Conservation (phyloP, 2,329 filamentous ascomycete species). For the Diaporthe vexans region DNA sequence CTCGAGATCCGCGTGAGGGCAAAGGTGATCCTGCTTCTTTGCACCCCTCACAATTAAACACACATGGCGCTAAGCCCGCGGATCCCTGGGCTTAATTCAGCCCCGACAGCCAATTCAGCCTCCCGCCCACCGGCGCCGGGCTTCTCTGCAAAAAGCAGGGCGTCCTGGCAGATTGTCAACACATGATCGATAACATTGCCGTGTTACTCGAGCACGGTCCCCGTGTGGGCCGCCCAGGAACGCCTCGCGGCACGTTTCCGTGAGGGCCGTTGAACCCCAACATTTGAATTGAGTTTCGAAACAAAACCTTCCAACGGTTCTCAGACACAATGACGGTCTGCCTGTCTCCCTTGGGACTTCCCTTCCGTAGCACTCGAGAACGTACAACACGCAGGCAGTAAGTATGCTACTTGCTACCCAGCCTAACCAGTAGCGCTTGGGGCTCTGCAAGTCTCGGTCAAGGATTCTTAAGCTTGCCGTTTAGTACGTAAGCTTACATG, state of each 20-base stretch:
- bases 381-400: not conserved
- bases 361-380: not conserved
- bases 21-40: constrained; percentile 4
- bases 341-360: not conserved
- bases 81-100: constrained; percentile 28
- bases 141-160: not conserved
- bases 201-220: constrained; percentile 27
- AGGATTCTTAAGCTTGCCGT: not conserved
- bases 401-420: not conserved
- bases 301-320: too few species aligned
- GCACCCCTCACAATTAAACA: constrained; percentile 15
- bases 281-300: not conserved
- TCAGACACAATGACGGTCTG: not conserved
- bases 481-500: constrained; percentile 30
- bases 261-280: constrained; percentile 24
- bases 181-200: not conserved
- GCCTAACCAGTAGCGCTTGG: too few species aligned
- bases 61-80: constrained; percentile 15
- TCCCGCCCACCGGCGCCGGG: not conserved
- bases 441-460: constrained; percentile 25
- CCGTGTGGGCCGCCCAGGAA: not conserved
- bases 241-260: constrained; percentile 26
- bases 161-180: constrained; percentile 13
- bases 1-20: not conserved
- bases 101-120: constrained; percentile 24